Conservation (phyloP, 345 rosid species). For the Trapa incisa region DNA sequence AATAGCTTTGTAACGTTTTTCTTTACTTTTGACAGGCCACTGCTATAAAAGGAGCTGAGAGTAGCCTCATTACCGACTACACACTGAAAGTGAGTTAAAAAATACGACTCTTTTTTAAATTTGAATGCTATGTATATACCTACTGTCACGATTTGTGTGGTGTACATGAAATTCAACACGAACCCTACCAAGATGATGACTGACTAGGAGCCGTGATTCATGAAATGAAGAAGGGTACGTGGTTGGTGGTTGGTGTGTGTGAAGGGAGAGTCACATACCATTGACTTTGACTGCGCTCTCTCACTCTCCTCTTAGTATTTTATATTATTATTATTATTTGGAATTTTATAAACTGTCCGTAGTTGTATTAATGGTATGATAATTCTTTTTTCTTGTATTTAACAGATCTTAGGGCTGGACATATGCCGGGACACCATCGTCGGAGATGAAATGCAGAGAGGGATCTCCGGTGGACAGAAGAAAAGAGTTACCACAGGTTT, state of each 20-base stretch:
- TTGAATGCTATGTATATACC: too few relatives aligned
- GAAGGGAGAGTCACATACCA: not conserved
- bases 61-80: conserved; percentile 80
- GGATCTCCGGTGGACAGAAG: conserved; percentile 87
- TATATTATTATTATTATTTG: too few relatives aligned
- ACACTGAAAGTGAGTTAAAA: conserved; percentile 73
- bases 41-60: conserved; percentile 53
- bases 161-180: too few relatives aligned
- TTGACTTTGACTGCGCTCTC: not conserved
- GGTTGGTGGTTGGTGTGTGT: not conserved
- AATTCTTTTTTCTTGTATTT: too few relatives aligned
- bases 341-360: too few relatives aligned
- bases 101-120: not conserved
- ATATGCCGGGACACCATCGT: conserved; percentile 73
- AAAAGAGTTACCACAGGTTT: conserved; percentile 89
- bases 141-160: too few relatives aligned
- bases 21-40: conserved; percentile 38
- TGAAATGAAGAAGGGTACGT: too few relatives aligned
- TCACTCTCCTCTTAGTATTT: not conserved
- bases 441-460: conserved; percentile 72
- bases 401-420: conserved; percentile 73
- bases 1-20: not conserved
- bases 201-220: too few relatives aligned
- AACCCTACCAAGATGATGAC: too few relatives aligned
- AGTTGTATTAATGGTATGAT: too few relatives aligned